Evolutionary conservation across 2,329 filamentous ascomycete genomes (phyloP).

Genomic region (Alternaria alternata): DNA sequence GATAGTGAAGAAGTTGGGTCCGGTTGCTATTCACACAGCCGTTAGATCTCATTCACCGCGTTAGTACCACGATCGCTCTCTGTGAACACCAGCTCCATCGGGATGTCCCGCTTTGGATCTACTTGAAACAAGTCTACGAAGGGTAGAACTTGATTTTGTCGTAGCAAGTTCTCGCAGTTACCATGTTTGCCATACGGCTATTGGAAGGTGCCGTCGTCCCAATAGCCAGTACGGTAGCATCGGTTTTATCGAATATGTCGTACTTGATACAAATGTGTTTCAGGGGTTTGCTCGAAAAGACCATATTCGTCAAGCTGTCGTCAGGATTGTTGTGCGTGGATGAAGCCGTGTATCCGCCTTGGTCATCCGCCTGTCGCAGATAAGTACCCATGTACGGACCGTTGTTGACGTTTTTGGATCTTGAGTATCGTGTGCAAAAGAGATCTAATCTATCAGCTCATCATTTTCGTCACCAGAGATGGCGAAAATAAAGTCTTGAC

Average conservation of each 20-base stretch:
- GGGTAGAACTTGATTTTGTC: neutral
- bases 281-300: neutral
- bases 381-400: neutral
- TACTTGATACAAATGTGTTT: neutral
- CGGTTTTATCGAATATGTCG: neutral
- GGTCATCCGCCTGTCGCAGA: neutral
- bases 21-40: neutral
- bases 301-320: neutral
- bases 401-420: no score
- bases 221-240: neutral
- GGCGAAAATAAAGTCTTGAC: no score
- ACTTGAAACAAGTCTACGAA: neutral
- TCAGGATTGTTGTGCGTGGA: neutral
- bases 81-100: neutral
- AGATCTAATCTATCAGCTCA: no score
- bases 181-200: neutral
- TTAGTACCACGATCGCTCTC: neutral
- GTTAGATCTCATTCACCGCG: neutral
- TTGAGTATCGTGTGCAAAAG: no score
- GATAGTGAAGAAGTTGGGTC: neutral
- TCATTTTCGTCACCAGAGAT: no score
- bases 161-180: neutral
- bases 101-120: neutral
- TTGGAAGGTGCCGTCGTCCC: neutral
- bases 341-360: no score